Evolutionary conservation across 352 stramenopile species (phyloP), one percentile per base, ranked within the genome.

Genomic region (Phytophthora melonis): DNA sequence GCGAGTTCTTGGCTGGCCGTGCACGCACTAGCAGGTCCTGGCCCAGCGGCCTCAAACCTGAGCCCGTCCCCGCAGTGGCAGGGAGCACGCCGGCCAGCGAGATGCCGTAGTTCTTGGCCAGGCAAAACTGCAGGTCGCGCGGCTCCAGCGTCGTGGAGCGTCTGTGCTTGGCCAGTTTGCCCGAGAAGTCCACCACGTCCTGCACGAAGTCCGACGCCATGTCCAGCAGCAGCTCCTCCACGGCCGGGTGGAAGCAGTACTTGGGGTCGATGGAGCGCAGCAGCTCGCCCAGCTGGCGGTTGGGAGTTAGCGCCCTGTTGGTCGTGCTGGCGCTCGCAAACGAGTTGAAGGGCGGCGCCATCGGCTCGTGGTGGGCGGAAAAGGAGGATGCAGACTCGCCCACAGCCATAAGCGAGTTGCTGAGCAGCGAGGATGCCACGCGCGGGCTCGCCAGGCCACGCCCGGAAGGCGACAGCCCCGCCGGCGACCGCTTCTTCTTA

Each of bases 21-120:
- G 86, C 64, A 9, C 87, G 82, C 55, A 91, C 75, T 21, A 89
- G 59, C 32, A 93, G 60, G 36, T 94, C 87, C 18, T 88, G 75
- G 14, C 80, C 80, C 25, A 92, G 70, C 23, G 86, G 81, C 30
- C 86, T 88, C 30, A 93, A 64, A n/a, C 55, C 52, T 11, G 66
- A 70, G 3, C 52, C 67, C 16, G 36, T 16, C 23, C 47, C 25
- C 5, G 61, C n/a, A 5, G 67, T 52, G 32, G 66, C 45, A 50
- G 76, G 75, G 18, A 90, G 74, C 66, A 89, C 84, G 13, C 88
- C 88, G 5, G 84, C 87, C 47, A 96, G 75, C 19, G 89, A 94
- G 65, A 96, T 93, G 66, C 89, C 87, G 59, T 96, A 92, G 75
- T 93, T 95, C 78, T 96, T 96, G 67, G 86, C 85, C 53, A 96